These are phyloP conservation scores for Parathielavia hyrcaniae DNA, from an alignment of 495 filamentous ascomycete genomes.

Conservation along the genomic window DNA sequence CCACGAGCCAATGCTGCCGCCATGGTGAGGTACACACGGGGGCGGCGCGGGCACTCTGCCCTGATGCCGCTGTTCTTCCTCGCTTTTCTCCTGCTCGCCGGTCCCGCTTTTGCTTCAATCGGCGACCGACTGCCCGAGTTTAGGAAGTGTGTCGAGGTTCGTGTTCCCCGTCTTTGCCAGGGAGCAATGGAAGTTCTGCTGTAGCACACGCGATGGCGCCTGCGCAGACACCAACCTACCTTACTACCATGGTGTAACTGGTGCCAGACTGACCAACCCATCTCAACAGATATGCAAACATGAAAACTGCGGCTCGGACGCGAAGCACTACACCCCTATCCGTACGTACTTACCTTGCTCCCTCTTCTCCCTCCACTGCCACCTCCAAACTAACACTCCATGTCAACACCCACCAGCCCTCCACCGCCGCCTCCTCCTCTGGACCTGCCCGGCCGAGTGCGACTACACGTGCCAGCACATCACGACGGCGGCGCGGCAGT, in stretches of 20 bases:
- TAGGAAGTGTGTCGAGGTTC: constrained; percentile 75
- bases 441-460: constrained; percentile 85
- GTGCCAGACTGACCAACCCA: constrained; percentile 19
- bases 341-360: constrained; percentile 42
- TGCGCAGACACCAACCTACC: background rate
- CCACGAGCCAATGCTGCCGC: constrained; percentile 10
- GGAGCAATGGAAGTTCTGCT: background rate
- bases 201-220: background rate
- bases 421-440: constrained; percentile 64
- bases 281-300: constrained; percentile 63
- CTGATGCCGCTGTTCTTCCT: constrained; percentile 30
- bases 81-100: constrained; percentile 41
- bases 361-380: constrained; percentile 1
- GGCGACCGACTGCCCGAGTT: constrained; percentile 91
- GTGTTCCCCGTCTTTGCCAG: constrained; percentile 27
- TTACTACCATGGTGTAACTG: background rate
- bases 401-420: constrained; percentile 42
- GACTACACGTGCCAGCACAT: constrained; percentile 98
- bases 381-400: background rate
- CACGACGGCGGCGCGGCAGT: constrained; percentile 66
- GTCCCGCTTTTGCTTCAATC: constrained; percentile 58
- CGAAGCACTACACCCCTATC: constrained; percentile 38
- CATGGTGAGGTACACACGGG: constrained; percentile 20
- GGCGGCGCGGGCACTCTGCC: constrained; percentile 10
- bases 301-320: constrained; percentile 63